Evolutionary conservation across 2,329 filamentous ascomycete species (phyloP).

Genomic region (Xylariaceae sp.): DNA sequence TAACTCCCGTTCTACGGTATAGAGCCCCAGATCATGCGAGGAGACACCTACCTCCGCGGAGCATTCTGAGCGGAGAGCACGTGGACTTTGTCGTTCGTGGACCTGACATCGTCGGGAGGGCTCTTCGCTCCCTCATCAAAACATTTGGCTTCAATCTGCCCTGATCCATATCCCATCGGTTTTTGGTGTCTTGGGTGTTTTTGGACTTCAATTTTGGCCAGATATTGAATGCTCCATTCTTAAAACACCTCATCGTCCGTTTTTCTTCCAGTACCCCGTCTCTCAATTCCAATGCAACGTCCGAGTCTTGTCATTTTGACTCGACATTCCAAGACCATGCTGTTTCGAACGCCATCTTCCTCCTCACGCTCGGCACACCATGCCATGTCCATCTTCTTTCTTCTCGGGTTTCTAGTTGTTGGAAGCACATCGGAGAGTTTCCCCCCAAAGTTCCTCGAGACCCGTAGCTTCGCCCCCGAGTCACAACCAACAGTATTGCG

Average conservation of each 20-base stretch:
- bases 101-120: too few species aligned
- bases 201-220: constrained; percentile 31
- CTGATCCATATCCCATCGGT: constrained; percentile 16
- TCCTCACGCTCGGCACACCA: constrained; percentile 8
- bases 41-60: too few species aligned
- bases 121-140: constrained; percentile 3
- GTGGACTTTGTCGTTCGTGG: too few species aligned
- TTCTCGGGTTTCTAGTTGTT: constrained; percentile 16
- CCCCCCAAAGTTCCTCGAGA: not conserved
- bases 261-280: constrained; percentile 9
- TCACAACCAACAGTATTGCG: too few species aligned
- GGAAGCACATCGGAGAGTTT: constrained; percentile 10
- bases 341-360: constrained; percentile 12
- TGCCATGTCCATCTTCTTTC: constrained; percentile 15
- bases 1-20: too few species aligned
- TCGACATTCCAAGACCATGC: constrained; percentile 15
- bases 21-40: too few species aligned
- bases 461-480: too few species aligned
- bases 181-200: constrained; percentile 33
- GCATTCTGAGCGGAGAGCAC: too few species aligned
- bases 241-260: constrained; percentile 12
- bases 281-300: constrained; percentile 1
- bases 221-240: constrained; percentile 23
- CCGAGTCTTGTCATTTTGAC: not conserved
- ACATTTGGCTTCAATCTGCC: constrained; percentile 18